Conservation (phyloP, 2,329 filamentous ascomycete genomes). For the Geosmithia flava region DNA sequence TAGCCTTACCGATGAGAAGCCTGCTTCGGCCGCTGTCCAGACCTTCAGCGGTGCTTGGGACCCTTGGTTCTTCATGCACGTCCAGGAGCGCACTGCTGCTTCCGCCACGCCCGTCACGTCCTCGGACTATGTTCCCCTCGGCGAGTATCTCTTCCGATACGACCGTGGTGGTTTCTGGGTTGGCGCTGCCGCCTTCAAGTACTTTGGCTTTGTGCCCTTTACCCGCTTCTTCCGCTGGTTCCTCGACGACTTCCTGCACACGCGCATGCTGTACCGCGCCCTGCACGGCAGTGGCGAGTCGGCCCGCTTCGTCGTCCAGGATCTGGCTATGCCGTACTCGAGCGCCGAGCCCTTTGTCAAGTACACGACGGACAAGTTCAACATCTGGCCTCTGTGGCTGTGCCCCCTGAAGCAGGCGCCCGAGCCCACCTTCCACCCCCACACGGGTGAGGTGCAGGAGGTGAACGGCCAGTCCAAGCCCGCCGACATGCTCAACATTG, state of each 20-base stretch:
- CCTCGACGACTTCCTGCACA: constrained; percentile 62
- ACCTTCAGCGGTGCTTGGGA: constrained; percentile 48
- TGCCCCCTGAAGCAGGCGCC: constrained; percentile 38
- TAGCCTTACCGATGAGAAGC: constrained; percentile 41
- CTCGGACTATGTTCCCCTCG: constrained; percentile 50
- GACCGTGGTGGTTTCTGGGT: constrained; percentile 69
- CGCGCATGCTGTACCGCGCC: constrained; percentile 61
- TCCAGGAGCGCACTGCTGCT: constrained; percentile 25
- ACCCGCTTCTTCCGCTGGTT: constrained; percentile 53
- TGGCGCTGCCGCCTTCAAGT: constrained; percentile 50
- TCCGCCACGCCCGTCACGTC: constrained; percentile 7
- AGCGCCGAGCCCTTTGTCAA: constrained; percentile 39
- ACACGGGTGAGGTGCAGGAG: constrained; percentile 21
- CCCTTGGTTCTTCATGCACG: constrained; percentile 70
- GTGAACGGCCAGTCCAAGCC: constrained; percentile 4
- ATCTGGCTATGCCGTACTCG: constrained; percentile 46
- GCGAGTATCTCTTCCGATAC: constrained; percentile 67
- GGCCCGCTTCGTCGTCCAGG: constrained; percentile 55
- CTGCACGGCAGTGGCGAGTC: constrained; percentile 56
- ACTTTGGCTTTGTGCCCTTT: constrained; percentile 55
- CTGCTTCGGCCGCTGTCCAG: constrained; percentile 27
- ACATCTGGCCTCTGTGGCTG: constrained; percentile 49
- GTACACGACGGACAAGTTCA: constrained; percentile 36
- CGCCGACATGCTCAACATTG: constrained; percentile 44
- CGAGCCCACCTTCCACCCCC: constrained; percentile 43